Conservation (phyloP, 2,329 filamentous ascomycete genomes). For the Delphinella strobiligena region DNA sequence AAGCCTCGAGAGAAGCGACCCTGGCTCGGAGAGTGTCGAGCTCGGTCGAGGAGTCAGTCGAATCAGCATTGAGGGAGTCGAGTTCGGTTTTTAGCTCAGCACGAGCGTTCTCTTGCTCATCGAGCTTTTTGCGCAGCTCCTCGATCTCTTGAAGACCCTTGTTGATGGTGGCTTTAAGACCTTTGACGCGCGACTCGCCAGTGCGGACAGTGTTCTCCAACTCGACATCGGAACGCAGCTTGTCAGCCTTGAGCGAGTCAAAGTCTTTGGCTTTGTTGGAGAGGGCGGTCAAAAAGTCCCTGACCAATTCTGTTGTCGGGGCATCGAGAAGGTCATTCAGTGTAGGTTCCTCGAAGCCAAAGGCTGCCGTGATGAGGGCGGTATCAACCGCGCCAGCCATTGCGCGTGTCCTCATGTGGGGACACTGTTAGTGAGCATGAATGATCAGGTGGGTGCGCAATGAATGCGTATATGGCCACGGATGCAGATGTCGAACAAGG, state of each 20-base stretch:
- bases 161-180: slow-evolving; percentile 68
- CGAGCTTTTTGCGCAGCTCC: slow-evolving; percentile 67
- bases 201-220: slow-evolving; percentile 80
- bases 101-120: slow-evolving; percentile 71
- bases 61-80: slow-evolving; percentile 62
- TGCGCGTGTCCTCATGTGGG: slow-evolving; percentile 35
- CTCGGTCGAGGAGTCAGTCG: slow-evolving; percentile 59
- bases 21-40: slow-evolving; percentile 68
- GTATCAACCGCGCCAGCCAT: slow-evolving; percentile 49
- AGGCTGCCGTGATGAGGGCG: slow-evolving; percentile 60
- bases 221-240: slow-evolving; percentile 81
- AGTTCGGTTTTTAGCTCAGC: slow-evolving; percentile 72
- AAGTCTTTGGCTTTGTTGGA: slow-evolving; percentile 69
- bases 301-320: slow-evolving; percentile 69
- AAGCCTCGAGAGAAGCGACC: slow-evolving; percentile 75
- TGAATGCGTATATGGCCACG: no score
- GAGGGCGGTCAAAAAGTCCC: slow-evolving; percentile 61
- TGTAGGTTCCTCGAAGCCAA: slow-evolving; percentile 54
- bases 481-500: no score
- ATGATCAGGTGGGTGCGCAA: no score
- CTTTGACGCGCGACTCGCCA: slow-evolving; percentile 70
- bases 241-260: slow-evolving; percentile 73
- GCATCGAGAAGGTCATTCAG: slow-evolving; percentile 49
- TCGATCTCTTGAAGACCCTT: slow-evolving; percentile 76
- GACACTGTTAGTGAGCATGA: no score